Conservation (phyloP, 2,329 filamentous ascomycete genomes). For the Fusarium palustre region DNA sequence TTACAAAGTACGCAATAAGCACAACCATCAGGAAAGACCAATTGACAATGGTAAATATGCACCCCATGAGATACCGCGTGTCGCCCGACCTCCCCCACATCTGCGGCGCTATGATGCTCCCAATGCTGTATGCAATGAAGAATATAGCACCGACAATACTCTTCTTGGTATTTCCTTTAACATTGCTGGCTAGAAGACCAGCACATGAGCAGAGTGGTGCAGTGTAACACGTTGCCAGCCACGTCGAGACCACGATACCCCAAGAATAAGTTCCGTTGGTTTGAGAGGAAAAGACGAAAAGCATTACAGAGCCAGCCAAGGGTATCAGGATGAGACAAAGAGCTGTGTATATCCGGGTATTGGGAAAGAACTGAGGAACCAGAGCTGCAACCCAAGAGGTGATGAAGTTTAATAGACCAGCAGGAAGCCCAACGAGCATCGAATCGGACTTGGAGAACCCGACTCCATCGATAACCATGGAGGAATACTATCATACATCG, state of each 20-base stretch:
- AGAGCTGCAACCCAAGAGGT: constrained; percentile 40
- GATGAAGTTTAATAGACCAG: constrained; percentile 32
- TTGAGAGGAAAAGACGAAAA: constrained; percentile 34
- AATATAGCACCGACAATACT: constrained; percentile 41
- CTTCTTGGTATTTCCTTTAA: constrained; percentile 50
- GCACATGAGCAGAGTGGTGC: constrained; percentile 37
- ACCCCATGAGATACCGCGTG: constrained; percentile 40
- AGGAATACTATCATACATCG: constrained; percentile 4
- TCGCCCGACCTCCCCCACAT: constrained; percentile 42
- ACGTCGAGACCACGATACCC: constrained; percentile 44
- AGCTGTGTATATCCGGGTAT: constrained; percentile 33
- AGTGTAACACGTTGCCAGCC: constrained; percentile 41
- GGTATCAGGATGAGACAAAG: constrained; percentile 15
- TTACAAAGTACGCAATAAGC: constrained; percentile 12
- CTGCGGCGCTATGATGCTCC: constrained; percentile 44
- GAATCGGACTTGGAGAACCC: constrained; percentile 29
- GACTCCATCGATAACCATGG: constrained; percentile 16
- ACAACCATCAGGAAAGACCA: constrained; percentile 33
- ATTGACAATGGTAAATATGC: constrained; percentile 32
- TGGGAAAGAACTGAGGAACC: constrained; percentile 31
- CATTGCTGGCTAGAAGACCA: constrained; percentile 45
- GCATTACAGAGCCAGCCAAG: constrained; percentile 18
- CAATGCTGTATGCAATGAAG: constrained; percentile 46
- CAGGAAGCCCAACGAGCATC: constrained; percentile 27
- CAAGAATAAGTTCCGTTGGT: constrained; percentile 19